Base-by-base conservation (phyloP, 2,329 filamentous ascomycete species). In the Talaromyces sp. region DNA sequence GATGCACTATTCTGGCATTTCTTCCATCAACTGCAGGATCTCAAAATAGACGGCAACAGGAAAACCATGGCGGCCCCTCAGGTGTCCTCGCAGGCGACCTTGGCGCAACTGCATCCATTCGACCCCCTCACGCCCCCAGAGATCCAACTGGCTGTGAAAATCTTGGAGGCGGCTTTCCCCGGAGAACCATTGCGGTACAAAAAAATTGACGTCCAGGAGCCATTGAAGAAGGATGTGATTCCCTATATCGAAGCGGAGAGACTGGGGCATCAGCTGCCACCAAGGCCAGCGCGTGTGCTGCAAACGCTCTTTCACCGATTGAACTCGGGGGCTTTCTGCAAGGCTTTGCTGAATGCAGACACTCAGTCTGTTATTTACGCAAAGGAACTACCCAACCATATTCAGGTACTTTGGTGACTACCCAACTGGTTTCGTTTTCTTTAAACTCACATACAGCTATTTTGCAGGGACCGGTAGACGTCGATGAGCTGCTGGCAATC, bases 191-290 rank as follows among this genome's bases (percentile, higher is more conserved):
- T 80, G 32, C 74, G 78, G 6, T 87, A 85, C 80, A 91, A 91
- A 75, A 84, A 83, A 66, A 82, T 91, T 57, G 89, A 85, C 25
- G 78, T 89, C 3, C 81, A 87, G 57, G 86, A 90, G 68, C 87
- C 87, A 3, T 77, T 80, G 44, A 90, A 90, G 77, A 76, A 76
- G 42, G 79, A 84, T 65, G 78, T 81, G 64, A 70, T 86, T 7
- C 80, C 81, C n/a, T 89, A 88, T 70, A 75, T 85, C 19, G 85
- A 87, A 57, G 87, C 85, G 42, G 87, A 89, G 69, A 81, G 85
- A 60, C 75, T 75, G 32, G 80, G 82, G 28, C 72, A 73, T 22
- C 75, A 80, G 3, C 75, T 83, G 1, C 80, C 81, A 3, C 74
- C 74, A 3, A 79, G 79, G 57, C 85, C 84, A 19, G 76, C 78